Evolutionary conservation across 345 rosid genomes (phyloP), one percentile per base, ranked within the genome.

Genomic region (Rhodomyrtus tomentosa): DNA sequence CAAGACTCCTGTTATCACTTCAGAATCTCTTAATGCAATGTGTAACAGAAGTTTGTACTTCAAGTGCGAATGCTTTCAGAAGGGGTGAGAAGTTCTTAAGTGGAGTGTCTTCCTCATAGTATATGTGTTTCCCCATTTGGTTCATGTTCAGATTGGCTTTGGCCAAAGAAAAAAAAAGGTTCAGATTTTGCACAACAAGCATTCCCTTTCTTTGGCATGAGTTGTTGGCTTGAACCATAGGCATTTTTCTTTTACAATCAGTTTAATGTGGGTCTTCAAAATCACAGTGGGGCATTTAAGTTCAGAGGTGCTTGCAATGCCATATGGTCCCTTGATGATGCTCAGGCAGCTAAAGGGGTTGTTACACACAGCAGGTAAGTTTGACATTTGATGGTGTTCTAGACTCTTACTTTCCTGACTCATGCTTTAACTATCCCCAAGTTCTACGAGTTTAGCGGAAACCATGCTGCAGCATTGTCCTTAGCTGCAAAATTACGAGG

Each of bases 281-380:
- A 42, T 83, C 21, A 51, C 81, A 95, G 99, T 25, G 99, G 99
- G 86, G 98, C 99, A 36, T 96, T 95, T 90, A 95, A 96, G 85
- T 95, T 93, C 87, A 92, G 99, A 91, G 99, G 98, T 48, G 99
- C 98, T 52, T 94, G 96, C 88, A 95, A 96, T 93, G 98, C 98
- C 42, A 84, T 96, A 80, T 86, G 85, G 85, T 95, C 98, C 5
- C 98, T 96, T 73, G 90, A 88, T 83, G 85, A 89, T 53, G 90
- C 91, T 82, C 90, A 92, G 87, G 96, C 96, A 45, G 91, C 93
- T 32, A 95, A 92, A 92, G 98, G 99, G 4, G 96, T 96, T 82
- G 95, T 93, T 38, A 95, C 98, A 14, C 99, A 95, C 83, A 95
- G 98, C 99, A 96, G 99, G 98, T 95, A 89, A 87, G 53, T 56